phyloP scores from a whole-genome alignment of 352 stramenopile genomes.

The Pythium pyrilobum region DNA sequence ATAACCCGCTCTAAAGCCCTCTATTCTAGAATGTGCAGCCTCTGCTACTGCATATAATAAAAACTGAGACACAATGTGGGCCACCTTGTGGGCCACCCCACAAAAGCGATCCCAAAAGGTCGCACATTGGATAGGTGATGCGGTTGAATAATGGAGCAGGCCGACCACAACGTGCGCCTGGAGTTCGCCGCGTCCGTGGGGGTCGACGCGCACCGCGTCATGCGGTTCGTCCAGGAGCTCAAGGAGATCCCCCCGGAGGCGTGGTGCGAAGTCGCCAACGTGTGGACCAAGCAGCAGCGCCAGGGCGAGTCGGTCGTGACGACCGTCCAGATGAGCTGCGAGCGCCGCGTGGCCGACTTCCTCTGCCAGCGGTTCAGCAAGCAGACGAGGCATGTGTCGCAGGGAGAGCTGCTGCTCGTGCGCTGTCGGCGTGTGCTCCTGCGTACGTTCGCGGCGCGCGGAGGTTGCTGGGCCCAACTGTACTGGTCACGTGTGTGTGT shows the following conservation, averaged over 20 bases:
- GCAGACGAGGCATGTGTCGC: slow-evolving; percentile 31
- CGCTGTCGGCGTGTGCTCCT: slow-evolving; percentile 30
- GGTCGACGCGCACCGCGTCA: slow-evolving; percentile 27
- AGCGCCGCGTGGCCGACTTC: slow-evolving; percentile 42
- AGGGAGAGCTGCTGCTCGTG: slow-evolving; percentile 51
- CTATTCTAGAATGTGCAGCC: neutral
- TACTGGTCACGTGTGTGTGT: neutral
- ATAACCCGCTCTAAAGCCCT: slow-evolving; percentile 22
- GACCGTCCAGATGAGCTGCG: slow-evolving; percentile 36
- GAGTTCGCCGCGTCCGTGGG: slow-evolving; percentile 36
- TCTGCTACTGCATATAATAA: too few species aligned
- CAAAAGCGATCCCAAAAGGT: slow-evolving; percentile 10
- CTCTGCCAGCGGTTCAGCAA: slow-evolving; percentile 54
- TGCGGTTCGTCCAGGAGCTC: slow-evolving; percentile 46
- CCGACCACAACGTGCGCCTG: slow-evolving; percentile 34
- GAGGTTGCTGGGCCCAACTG: too few species aligned
- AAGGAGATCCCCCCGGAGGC: slow-evolving; percentile 33
- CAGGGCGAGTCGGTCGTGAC: neutral
- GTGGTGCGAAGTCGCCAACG: slow-evolving; percentile 46
- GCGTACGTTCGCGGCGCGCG: too few species aligned
- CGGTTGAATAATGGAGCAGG: neutral
- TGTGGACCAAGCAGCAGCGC: slow-evolving; percentile 2
- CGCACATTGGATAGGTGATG: neutral
- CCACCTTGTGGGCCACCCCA: neutral
- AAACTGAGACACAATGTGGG: neutral